Percentiles rank a stretch among this genome's conserved stretches.
These are phyloP conservation scores for Allodekkera sacchari DNA, from an alignment of 805 yeast genomes.

Conservation along the genomic window DNA sequence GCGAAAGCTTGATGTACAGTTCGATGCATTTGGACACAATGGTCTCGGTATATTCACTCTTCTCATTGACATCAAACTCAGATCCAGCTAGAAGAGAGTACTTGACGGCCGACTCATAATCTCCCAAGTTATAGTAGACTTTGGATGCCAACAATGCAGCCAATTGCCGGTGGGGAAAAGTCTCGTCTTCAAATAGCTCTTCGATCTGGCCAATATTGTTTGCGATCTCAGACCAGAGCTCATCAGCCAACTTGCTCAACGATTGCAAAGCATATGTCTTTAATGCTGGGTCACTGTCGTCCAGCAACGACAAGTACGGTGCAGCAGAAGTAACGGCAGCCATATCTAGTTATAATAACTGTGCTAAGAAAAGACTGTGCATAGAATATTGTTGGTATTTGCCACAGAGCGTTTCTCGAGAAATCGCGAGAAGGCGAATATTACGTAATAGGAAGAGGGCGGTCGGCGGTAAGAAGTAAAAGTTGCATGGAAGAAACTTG, in stretches of 20 bases:
- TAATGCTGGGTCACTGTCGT: constrained; percentile 69
- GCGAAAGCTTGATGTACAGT: constrained; percentile 63
- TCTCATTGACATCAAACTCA: constrained; percentile 65
- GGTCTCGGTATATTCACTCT: constrained; percentile 85
- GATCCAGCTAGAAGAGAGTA: constrained; percentile 82
- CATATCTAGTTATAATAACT: constrained; percentile 9
- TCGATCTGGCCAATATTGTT: constrained; percentile 83
- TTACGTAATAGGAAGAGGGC: too few species aligned
- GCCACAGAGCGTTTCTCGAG: not conserved
- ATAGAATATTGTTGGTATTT: too few species aligned
- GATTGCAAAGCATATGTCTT: constrained; percentile 81
- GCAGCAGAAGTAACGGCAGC: constrained; percentile 63
- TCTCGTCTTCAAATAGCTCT: constrained; percentile 78
- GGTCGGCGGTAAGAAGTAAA: not conserved
- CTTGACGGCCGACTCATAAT: constrained; percentile 82
- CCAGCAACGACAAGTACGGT: constrained; percentile 81
- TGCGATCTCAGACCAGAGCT: constrained; percentile 96
- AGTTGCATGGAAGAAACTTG: not conserved
- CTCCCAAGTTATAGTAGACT: constrained; percentile 86
- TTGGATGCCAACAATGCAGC: constrained; percentile 93
- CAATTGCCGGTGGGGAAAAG: constrained; percentile 58
- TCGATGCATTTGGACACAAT: constrained; percentile 90
- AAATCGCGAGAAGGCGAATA: not conserved
- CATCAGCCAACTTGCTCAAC: constrained; percentile 75
- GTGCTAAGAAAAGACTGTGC: not conserved